phyloP scores from a whole-genome alignment of 1,284 basidiomycete genomes.

The Cutaneotrichosporon sp. region DNA sequence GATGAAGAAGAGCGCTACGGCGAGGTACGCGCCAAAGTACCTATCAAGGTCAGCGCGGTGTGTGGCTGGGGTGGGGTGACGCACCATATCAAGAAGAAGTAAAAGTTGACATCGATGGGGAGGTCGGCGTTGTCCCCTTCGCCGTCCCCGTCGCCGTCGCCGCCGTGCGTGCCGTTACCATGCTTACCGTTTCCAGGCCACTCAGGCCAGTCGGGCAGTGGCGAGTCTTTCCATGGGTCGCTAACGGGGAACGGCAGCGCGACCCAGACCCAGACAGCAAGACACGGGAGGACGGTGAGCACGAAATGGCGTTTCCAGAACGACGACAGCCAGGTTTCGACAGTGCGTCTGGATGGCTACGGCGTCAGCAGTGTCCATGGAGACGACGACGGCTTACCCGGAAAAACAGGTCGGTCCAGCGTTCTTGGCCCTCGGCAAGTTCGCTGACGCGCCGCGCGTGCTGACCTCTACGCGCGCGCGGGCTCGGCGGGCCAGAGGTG shows the following conservation, averaged over 20 bases:
- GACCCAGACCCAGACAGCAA: conserved; percentile 55
- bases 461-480: conserved; percentile 13
- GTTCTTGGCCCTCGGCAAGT: conserved; percentile 20
- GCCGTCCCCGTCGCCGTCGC: conserved; percentile 5
- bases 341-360: conserved; percentile 19
- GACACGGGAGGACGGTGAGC: conserved; percentile 50
- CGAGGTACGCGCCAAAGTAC: conserved; percentile 50
- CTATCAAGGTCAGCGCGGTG: conserved; percentile 18
- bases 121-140: conserved; percentile 19
- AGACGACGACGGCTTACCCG: conserved; percentile 17
- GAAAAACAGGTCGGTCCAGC: conserved; percentile 34
- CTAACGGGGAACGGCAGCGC: conserved; percentile 54
- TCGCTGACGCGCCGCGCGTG: conserved; percentile 21
- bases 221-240: conserved; percentile 48
- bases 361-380: neutral
- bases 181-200: conserved; percentile 25
- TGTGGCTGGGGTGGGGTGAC: conserved; percentile 5
- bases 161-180: conserved; percentile 1
- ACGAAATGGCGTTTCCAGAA: conserved; percentile 54
- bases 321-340: conserved; percentile 50
- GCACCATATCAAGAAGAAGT: conserved; percentile 51
- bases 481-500: conserved; percentile 19
- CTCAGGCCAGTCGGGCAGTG: conserved; percentile 42
- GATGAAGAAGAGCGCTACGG: conserved; percentile 53
- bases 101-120: conserved; percentile 51